A percentile compares a stretch with the other conserved stretches of the same genome.
phyloP scores from a whole-genome alignment of 495 filamentous ascomycete genomes.

The Venustampulla echinocandica region DNA sequence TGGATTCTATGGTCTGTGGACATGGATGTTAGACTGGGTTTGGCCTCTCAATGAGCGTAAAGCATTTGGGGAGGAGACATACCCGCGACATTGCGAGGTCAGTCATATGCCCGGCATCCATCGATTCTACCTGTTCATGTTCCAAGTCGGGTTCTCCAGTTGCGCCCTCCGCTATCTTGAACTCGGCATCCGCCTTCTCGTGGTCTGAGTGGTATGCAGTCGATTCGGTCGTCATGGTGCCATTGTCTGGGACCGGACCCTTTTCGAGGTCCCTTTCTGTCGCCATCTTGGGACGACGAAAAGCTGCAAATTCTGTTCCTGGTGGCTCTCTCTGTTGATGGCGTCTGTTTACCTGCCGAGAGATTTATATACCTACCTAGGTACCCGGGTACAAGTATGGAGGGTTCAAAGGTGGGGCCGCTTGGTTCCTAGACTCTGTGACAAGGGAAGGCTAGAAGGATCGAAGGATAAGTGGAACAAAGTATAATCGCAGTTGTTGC shows the following conservation, averaged over 20 bases:
- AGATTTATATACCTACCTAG: no score
- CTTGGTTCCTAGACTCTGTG: no score
- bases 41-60: no score
- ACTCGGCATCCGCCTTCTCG: background rate
- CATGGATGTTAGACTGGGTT: background rate
- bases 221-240: conserved; percentile 4
- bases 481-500: no score
- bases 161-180: background rate
- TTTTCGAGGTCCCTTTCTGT: conserved; percentile 9
- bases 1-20: conserved; percentile 7
- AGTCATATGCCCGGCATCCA: conserved; percentile 16
- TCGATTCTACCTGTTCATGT: conserved; percentile 18
- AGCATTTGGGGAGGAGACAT: background rate
- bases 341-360: no score
- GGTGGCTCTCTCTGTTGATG: no score
- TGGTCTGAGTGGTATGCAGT: background rate
- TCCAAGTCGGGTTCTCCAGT: conserved; percentile 14
- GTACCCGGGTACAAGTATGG: no score
- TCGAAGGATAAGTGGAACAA: no score
- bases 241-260: conserved; percentile 1
- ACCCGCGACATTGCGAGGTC: conserved; percentile 17
- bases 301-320: no score
- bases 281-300: no score
- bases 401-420: no score
- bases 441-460: no score